Evolutionary conservation across 2,329 filamentous ascomycete species (phyloP).

Genomic region (Onygenales sp.): DNA sequence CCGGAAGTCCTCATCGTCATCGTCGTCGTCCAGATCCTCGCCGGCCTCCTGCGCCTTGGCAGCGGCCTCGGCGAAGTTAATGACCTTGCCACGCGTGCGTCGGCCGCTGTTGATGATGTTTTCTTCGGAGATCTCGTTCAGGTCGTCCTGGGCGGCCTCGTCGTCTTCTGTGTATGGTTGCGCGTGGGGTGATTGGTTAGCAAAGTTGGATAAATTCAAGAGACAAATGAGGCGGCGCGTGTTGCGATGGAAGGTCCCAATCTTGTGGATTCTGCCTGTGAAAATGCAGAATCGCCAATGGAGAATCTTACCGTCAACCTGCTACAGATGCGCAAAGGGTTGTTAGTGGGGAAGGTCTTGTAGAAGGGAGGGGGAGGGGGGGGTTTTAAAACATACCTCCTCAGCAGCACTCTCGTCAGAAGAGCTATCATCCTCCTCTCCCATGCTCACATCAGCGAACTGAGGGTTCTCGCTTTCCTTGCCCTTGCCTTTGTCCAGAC

Average conservation of each 20-base stretch:
- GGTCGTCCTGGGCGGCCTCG: conserved; percentile 45
- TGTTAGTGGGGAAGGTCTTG: conserved; percentile 11
- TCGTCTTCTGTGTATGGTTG: conserved; percentile 58
- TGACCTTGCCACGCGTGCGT: conserved; percentile 84
- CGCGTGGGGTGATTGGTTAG: conserved; percentile 10
- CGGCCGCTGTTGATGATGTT: conserved; percentile 75
- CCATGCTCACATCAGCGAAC: conserved; percentile 56
- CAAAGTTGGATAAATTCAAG: conserved; percentile 16
- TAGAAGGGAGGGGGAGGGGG: background rate
- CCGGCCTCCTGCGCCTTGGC: conserved; percentile 73
- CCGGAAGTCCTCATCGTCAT: conserved; percentile 34
- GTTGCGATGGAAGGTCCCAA: conserved; percentile 7
- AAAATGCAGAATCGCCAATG: background rate
- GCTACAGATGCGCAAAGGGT: conserved; percentile 11
- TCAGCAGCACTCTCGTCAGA: conserved; percentile 58
- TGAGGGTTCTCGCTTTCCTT: conserved; percentile 53
- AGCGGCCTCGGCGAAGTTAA: conserved; percentile 88
- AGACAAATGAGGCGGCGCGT: background rate
- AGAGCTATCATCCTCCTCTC: conserved; percentile 60
- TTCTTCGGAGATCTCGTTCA: conserved; percentile 81
- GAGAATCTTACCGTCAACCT: conserved; percentile 17
- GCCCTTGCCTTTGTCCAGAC: conserved; percentile 75
- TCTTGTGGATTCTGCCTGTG: background rate
- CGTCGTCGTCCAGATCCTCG: conserved; percentile 52
- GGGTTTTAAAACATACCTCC: conserved; percentile 22